Evolutionary conservation across 331 rosid genomes (phyloP).

Genomic region (Quercus tomentella): DNA sequence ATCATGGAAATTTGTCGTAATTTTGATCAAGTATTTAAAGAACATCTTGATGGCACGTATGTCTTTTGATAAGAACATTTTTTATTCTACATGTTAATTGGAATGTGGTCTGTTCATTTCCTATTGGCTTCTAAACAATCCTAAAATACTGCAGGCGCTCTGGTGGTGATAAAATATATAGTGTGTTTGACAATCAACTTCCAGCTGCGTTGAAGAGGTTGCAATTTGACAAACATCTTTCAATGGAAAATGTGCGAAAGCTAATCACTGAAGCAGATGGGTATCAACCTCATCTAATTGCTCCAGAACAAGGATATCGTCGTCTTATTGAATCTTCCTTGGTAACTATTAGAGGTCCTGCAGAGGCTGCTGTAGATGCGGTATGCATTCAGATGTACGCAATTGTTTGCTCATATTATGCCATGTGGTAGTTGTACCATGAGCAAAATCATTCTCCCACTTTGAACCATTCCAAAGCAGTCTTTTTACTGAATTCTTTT

Average conservation of each 20-base stretch:
- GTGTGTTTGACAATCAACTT: slow-evolving; percentile 46
- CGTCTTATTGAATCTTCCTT: slow-evolving; percentile 44
- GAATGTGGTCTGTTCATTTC: slow-evolving; percentile 6
- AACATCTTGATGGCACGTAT: slow-evolving; percentile 51
- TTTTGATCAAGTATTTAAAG: slow-evolving; percentile 48
- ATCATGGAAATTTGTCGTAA: slow-evolving; percentile 51
- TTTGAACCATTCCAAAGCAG: neutral
- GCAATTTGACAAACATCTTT: slow-evolving; percentile 42
- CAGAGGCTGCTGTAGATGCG: slow-evolving; percentile 52
- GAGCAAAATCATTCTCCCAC: neutral
- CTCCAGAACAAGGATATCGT: slow-evolving; percentile 56
- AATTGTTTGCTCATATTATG: neutral
- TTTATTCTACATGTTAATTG: neutral
- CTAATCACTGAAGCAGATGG: slow-evolving; percentile 54
- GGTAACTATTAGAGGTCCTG: slow-evolving; percentile 44
- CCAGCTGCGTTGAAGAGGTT: slow-evolving; percentile 50
- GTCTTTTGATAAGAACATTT: neutral
- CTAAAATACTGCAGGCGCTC: slow-evolving; percentile 32
- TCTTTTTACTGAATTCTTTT: neutral
- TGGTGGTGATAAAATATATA: slow-evolving; percentile 46
- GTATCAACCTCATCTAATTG: slow-evolving; percentile 53
- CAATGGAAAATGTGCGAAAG: slow-evolving; percentile 43
- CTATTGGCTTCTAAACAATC: neutral
- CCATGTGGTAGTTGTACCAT: neutral
- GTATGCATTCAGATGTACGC: slow-evolving; percentile 13